Evolutionary conservation across 2,329 filamentous ascomycete genomes (phyloP).

Genomic region (Penicillium sp.): DNA sequence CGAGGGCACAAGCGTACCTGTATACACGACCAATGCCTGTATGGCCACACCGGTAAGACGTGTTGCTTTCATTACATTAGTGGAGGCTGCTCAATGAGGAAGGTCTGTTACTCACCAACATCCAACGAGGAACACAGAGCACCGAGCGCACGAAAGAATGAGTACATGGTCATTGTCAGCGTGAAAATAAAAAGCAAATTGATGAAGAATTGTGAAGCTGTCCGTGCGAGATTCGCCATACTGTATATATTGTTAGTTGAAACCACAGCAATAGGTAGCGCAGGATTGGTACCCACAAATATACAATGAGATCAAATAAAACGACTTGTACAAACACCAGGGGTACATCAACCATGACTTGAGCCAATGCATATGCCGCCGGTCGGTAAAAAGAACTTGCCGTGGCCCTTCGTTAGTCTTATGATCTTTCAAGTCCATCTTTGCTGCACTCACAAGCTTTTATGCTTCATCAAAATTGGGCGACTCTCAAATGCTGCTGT

Average conservation of each 20-base stretch:
- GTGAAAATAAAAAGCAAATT: conserved; percentile 53
- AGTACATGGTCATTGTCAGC: conserved; percentile 54
- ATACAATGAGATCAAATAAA: conserved; percentile 59
- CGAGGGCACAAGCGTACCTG: conserved; percentile 26
- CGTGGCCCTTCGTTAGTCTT: conserved; percentile 14
- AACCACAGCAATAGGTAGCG: not conserved
- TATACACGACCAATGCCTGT: conserved; percentile 57
- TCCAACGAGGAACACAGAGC: conserved; percentile 50
- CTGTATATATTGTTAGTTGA: conserved; percentile 18
- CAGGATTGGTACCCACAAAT: conserved; percentile 44
- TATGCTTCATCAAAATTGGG: conserved; percentile 67
- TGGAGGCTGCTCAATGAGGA: not conserved
- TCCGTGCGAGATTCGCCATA: conserved; percentile 55
- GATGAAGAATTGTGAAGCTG: conserved; percentile 61
- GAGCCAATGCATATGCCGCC: conserved; percentile 56
- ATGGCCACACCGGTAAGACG: conserved; percentile 49
- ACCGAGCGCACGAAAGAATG: conserved; percentile 51
- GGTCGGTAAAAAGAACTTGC: conserved; percentile 60
- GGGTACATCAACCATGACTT: conserved; percentile 57
- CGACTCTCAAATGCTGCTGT: conserved; percentile 59
- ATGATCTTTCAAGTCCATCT: not conserved
- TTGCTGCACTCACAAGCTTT: conserved; percentile 51
- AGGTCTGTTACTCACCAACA: conserved; percentile 36
- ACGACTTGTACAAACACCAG: conserved; percentile 56
- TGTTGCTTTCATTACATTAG: conserved; percentile 36